Conservation (phyloP, 148 eudicot genomes). For the Camellia japonica region DNA sequence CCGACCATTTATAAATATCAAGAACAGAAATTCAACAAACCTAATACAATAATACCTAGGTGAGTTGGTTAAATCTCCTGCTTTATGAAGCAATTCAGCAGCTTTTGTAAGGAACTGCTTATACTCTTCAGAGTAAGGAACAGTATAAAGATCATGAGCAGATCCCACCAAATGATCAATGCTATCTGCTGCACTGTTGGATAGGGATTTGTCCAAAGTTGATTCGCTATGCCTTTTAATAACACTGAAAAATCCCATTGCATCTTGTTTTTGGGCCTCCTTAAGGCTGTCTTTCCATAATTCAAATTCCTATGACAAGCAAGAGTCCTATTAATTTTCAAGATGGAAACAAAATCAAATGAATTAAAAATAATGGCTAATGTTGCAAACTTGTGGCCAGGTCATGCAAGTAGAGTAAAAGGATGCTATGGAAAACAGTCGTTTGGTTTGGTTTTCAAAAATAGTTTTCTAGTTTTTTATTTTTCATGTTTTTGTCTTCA, state of each 20-base stretch:
- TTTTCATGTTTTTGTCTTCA: no score
- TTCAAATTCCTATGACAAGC: slow-evolving; percentile 66
- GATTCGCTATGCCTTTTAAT: slow-evolving; percentile 60
- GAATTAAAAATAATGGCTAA: neutral
- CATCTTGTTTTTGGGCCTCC: slow-evolving; percentile 68
- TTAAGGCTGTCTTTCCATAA: slow-evolving; percentile 72
- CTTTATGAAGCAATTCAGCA: slow-evolving; percentile 70
- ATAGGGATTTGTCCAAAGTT: slow-evolving; percentile 28
- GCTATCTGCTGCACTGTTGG: slow-evolving; percentile 12
- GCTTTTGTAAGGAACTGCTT: slow-evolving; percentile 50
- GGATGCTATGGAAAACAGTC: neutral
- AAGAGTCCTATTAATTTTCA: slow-evolving; percentile 4
- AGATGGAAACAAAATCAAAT: neutral
- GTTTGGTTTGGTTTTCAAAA: no score
- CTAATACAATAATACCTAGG: slow-evolving; percentile 43
- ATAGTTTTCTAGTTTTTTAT: no score
- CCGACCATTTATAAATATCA: neutral
- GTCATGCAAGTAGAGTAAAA: neutral
- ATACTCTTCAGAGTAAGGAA: slow-evolving; percentile 78
- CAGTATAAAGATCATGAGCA: slow-evolving; percentile 58
- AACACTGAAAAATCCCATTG: slow-evolving; percentile 82
- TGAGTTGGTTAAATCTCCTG: slow-evolving; percentile 73
- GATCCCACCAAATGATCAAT: slow-evolving; percentile 17
- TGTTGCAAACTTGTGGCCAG: neutral
- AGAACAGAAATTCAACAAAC: neutral